phyloP scores from a whole-genome alignment of 176 grass and related monocot species.

The Eleusine indica region DNA sequence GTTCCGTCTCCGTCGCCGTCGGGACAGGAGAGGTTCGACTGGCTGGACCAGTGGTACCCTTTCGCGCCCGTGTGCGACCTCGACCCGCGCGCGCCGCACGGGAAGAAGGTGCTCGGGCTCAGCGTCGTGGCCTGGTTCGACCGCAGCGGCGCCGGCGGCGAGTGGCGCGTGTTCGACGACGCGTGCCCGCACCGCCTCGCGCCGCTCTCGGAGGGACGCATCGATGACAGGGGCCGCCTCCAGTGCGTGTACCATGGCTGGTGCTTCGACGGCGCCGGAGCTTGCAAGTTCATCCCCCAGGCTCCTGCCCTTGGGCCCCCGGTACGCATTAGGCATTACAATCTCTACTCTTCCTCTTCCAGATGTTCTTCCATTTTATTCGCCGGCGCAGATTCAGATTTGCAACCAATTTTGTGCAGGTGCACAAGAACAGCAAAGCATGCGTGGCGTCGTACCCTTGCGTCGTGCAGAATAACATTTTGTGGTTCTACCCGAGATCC shows the following conservation, averaged over 20 bases:
- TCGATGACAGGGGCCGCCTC: constrained; percentile 76
- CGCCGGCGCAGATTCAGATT: background rate
- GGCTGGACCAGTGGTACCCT: constrained; percentile 92
- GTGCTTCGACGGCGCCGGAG: constrained; percentile 92
- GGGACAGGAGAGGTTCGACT: constrained; percentile 56
- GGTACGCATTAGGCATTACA: constrained; percentile 15
- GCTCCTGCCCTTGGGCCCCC: constrained; percentile 66
- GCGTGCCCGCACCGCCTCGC: constrained; percentile 83
- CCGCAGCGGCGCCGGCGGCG: constrained; percentile 33
- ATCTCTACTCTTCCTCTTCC: background rate
- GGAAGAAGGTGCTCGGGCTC: constrained; percentile 85
- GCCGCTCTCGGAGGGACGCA: constrained; percentile 85
- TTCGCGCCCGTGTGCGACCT: constrained; percentile 79
- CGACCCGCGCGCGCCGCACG: constrained; percentile 72
- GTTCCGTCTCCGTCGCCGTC: constrained; percentile 15
- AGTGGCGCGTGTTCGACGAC: constrained; percentile 92
- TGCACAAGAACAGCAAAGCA: constrained; percentile 73
- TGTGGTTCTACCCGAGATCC: constrained; percentile 86
- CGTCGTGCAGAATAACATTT: constrained; percentile 74
- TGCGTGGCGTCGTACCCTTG: constrained; percentile 82
- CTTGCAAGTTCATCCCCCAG: constrained; percentile 88
- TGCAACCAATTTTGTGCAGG: constrained; percentile 31
- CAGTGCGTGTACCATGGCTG: constrained; percentile 98
- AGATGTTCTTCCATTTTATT: background rate
- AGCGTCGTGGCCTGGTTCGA: constrained; percentile 83